Conservation (phyloP, 108 stramenopile species). For the Thalassiosira profunda region DNA sequence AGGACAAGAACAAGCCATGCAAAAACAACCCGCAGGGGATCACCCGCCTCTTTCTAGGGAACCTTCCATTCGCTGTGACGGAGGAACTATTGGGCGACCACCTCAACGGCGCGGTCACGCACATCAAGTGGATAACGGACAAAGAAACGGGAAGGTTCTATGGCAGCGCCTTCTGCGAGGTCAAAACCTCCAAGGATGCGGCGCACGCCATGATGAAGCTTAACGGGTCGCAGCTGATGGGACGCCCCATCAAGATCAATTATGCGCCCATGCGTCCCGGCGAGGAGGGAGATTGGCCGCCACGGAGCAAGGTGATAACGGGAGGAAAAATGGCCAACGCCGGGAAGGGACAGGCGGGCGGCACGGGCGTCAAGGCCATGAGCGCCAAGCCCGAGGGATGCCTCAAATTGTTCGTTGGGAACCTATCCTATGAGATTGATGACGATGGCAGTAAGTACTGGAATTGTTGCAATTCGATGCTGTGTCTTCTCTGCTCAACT, state of each 20-base stretch:
- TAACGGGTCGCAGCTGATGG: constrained; percentile 83
- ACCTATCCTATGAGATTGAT: constrained; percentile 95
- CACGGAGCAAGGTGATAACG: constrained; percentile 69
- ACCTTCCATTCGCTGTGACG: constrained; percentile 90
- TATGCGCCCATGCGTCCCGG: constrained; percentile 86
- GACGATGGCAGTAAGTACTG: constrained; percentile 92
- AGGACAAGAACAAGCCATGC: constrained; percentile 76
- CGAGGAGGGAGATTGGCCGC: constrained; percentile 74
- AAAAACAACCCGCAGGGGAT: constrained; percentile 85
- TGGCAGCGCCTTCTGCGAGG: constrained; percentile 87
- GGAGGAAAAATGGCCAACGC: constrained; percentile 50
- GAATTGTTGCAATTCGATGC: too few species aligned
- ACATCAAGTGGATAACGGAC: constrained; percentile 93
- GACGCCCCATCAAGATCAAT: constrained; percentile 94
- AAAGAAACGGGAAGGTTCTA: constrained; percentile 88
- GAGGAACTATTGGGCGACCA: constrained; percentile 70
- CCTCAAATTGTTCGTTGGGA: constrained; percentile 91
- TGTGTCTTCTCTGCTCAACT: too few species aligned
- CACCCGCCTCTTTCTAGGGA: constrained; percentile 89
- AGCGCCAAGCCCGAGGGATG: constrained; percentile 88
- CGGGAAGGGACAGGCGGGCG: constrained; percentile 81
- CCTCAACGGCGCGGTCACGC: constrained; percentile 71
- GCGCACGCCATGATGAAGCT: constrained; percentile 68
- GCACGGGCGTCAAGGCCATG: constrained; percentile 82
- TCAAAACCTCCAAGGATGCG: constrained; percentile 67